A percentile compares a stretch with the other conserved stretches of the same genome.
Conservation (phyloP, 805 yeast genomes). For the Wickerhamiella siamensis region DNA sequence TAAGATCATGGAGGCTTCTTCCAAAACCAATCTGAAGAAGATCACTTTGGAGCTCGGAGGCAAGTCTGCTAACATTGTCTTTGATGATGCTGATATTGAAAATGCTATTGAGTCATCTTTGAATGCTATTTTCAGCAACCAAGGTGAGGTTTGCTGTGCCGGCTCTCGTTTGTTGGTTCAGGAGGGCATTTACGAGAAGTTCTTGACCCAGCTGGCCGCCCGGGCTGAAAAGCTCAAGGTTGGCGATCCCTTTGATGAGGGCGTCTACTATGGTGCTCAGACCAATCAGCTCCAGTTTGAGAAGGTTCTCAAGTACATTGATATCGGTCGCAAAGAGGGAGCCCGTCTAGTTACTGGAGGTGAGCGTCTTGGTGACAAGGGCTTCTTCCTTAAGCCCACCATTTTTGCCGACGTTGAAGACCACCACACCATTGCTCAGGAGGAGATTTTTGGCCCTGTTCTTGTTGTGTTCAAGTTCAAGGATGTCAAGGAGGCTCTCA, state of each 20-base stretch:
- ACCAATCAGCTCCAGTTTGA: constrained; percentile 64
- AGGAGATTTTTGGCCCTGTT: constrained; percentile 85
- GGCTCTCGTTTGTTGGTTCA: constrained; percentile 85
- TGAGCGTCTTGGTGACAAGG: constrained; percentile 35
- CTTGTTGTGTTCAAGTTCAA: constrained; percentile 52
- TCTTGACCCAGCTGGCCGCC: constrained; percentile 41
- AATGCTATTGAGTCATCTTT: constrained; percentile 61
- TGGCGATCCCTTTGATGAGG: constrained; percentile 70
- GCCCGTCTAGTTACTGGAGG: constrained; percentile 75
- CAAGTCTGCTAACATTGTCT: constrained; percentile 81
- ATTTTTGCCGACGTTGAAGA: constrained; percentile 58
- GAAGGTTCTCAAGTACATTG: constrained; percentile 59
- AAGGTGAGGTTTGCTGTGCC: constrained; percentile 94
- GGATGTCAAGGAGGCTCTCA: constrained; percentile 52
- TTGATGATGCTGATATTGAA: constrained; percentile 71
- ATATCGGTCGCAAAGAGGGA: constrained; percentile 68
- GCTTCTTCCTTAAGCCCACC: constrained; percentile 63
- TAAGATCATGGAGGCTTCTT: constrained; percentile 61
- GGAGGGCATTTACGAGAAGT: constrained; percentile 64
- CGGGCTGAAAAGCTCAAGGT: constrained; percentile 40
- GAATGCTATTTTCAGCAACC: constrained; percentile 74
- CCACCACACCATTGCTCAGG: constrained; percentile 50
- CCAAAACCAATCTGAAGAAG: constrained; percentile 52
- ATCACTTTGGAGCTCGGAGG: constrained; percentile 93
- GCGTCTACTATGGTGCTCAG: constrained; percentile 78